phyloP scores from a whole-genome alignment of 345 rosid genomes.

The Reutealis trisperma region DNA sequence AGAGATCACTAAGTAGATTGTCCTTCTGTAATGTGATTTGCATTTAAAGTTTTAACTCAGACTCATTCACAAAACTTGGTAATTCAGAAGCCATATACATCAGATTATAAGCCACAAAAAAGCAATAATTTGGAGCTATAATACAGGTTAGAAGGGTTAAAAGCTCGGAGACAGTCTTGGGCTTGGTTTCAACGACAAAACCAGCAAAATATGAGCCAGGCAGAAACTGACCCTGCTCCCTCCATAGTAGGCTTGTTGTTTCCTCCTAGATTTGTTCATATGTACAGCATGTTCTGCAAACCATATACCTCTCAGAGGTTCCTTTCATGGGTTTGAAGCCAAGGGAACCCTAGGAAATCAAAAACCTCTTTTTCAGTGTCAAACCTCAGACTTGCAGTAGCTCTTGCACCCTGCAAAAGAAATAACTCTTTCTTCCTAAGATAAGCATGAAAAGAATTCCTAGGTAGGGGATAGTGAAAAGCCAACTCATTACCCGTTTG shows the following conservation, averaged over 20 bases:
- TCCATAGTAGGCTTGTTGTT: neutral
- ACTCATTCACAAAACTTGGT: neutral
- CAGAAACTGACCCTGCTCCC: neutral
- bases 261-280: neutral
- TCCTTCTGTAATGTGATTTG: neutral
- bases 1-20: neutral
- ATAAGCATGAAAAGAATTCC: neutral
- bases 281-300: neutral
- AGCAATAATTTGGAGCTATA: neutral
- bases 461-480: neutral
- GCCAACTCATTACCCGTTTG: slow-evolving; percentile 53
- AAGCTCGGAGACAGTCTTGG: neutral
- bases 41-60: neutral
- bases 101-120: neutral
- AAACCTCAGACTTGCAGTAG: slow-evolving; percentile 58
- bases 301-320: slow-evolving; percentile 46
- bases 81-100: neutral
- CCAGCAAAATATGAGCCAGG: slow-evolving; percentile 1
- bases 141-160: neutral
- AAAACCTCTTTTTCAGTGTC: slow-evolving; percentile 73
- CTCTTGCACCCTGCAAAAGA: slow-evolving; percentile 63
- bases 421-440: neutral
- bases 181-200: neutral
- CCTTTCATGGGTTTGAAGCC: slow-evolving; percentile 82
- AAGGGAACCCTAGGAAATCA: slow-evolving; percentile 80